These are phyloP conservation scores for Eucalyptus curtisii DNA, from an alignment of 345 rosid species.

Conservation along the genomic window DNA sequence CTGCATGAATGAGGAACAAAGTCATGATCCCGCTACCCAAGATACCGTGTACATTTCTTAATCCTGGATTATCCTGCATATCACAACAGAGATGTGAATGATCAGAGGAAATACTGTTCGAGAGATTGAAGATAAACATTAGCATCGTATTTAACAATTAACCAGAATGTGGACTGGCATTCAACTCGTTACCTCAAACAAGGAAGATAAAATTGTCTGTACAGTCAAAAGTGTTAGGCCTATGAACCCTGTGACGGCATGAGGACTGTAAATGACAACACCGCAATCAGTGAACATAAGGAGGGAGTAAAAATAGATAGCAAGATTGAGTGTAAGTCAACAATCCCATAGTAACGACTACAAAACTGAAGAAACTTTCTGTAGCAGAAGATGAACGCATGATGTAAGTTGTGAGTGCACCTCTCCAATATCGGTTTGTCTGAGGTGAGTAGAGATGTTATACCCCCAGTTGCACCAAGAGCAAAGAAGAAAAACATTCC, in stretches of 20 bases:
- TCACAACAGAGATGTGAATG: not conserved
- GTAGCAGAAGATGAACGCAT: not conserved
- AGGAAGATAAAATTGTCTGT: slow-evolving; percentile 59
- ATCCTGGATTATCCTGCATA: slow-evolving; percentile 66
- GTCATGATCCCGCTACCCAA: slow-evolving; percentile 94
- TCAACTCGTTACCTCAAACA: slow-evolving; percentile 57
- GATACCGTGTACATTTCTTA: slow-evolving; percentile 76
- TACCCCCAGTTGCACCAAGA: slow-evolving; percentile 90
- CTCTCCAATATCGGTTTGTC: slow-evolving; percentile 78
- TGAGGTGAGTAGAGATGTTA: slow-evolving; percentile 78
- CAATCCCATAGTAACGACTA: not conserved
- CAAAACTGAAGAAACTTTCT: not conserved
- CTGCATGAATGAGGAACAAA: slow-evolving; percentile 65
- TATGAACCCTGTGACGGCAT: slow-evolving; percentile 69
- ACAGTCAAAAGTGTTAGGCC: slow-evolving; percentile 71
- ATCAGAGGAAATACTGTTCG: not conserved
- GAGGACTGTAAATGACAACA: slow-evolving; percentile 46
- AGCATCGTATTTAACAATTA: not conserved
- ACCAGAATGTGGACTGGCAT: not conserved
- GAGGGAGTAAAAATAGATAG: not conserved
- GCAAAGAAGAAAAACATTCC: slow-evolving; percentile 97
- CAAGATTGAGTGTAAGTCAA: not conserved
- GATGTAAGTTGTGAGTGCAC: not conserved
- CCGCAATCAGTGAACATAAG: not conserved
- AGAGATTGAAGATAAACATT: not conserved